phyloP scores from a whole-genome alignment of 345 rosid genomes.

The Salix koriyanagi region DNA sequence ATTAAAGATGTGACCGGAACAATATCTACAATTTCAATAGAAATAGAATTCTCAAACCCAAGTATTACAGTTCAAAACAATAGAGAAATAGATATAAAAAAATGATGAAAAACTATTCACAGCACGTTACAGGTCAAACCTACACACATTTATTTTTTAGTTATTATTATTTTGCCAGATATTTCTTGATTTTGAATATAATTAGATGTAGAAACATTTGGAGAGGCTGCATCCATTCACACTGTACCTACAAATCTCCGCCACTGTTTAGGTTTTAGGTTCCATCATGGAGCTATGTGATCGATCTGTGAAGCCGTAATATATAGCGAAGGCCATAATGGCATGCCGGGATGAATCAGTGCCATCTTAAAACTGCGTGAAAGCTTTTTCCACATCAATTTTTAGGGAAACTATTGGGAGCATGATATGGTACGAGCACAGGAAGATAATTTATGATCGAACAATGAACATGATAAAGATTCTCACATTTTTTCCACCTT shows the following conservation, averaged over 20 bases:
- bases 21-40: too few relatives aligned
- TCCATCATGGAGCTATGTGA: background rate
- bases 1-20: too few relatives aligned
- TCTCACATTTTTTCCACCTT: background rate
- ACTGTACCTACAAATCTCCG: background rate
- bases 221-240: background rate
- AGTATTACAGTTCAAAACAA: too few relatives aligned
- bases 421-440: background rate
- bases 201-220: background rate
- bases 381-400: background rate
- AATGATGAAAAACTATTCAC: too few relatives aligned
- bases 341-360: background rate
- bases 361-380: background rate
- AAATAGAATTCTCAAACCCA: too few relatives aligned
- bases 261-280: background rate
- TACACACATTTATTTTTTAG: background rate
- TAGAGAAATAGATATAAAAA: too few relatives aligned
- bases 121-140: too few relatives aligned
- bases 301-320: background rate
- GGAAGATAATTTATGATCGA: background rate
- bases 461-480: background rate
- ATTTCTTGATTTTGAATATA: background rate
- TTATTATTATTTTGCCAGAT: background rate
- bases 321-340: background rate
- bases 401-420: background rate